Evolutionary conservation across 306 rosid genomes (phyloP), one percentile per base, ranked within the genome.

Genomic region (Lupinus albus): DNA sequence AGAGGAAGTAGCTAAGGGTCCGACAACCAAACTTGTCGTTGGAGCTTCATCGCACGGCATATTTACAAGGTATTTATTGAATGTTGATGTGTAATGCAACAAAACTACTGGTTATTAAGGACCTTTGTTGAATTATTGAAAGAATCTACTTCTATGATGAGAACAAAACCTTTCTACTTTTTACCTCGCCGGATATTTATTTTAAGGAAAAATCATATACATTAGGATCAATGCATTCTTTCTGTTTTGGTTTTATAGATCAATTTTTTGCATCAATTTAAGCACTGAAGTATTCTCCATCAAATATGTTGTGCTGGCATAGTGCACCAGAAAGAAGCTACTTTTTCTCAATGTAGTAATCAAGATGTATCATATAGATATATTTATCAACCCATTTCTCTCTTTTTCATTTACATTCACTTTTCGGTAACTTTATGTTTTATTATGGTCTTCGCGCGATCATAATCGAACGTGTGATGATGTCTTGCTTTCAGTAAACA

Each of bases 1-100:
- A 12, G 82, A 83, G 79, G 95, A 86, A 81, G 82, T 88, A 64
- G 74, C 88, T 32, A 86, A 84, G 76, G 76, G 68, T 71, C 69
- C 58, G 7, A 82, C 81, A 67, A 76, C 76, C 51, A 82, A 85
- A 65, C 87, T 94, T 46, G 95, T 94, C 25, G 79, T 94, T 17
- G 99, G 97, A 67, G 87, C 93, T 64, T 83, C 99, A 54, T 84
- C 96, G 28, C 78, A 80, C 16, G 73, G 89, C 77, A 25, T 94
- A 66, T 94, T 94, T 75, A 63, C 73, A 75, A 86, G 98, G 98
- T 93, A 78, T 71, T 73, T 25, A 25, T 2, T 25, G 4, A 25
- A 59, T 49, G 15, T 28, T 53, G 61, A 15, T 67, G 18, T 56
- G 21, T 50, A 21, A 28, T 63, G 52, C 69, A 25, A 67, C 14